Conservation (phyloP, 2,329 filamentous ascomycete species). For the Talaromyces pinophilus region DNA sequence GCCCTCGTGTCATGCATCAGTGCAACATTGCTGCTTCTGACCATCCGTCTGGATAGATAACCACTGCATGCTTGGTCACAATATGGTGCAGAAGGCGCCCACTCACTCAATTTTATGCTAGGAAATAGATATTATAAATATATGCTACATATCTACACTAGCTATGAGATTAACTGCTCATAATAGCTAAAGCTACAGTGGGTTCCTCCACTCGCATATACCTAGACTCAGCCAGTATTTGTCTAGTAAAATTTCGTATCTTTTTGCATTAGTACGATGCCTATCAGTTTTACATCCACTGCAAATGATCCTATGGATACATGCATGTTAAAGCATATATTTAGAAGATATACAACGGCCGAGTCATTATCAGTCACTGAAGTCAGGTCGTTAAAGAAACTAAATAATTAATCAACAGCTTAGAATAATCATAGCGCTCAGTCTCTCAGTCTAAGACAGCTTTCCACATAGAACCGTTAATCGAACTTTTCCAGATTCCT, state of each 20-base stretch:
- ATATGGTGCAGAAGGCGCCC: background rate
- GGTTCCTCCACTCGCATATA: background rate
- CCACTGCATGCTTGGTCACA: background rate
- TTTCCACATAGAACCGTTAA: background rate
- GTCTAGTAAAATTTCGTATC: background rate
- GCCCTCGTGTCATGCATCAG: constrained; percentile 44
- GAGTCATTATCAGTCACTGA: background rate
- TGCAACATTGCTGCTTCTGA: constrained; percentile 37
- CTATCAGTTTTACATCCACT: background rate
- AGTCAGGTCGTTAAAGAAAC: background rate
- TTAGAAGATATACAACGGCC: background rate
- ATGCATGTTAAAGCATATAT: background rate
- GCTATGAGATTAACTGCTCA: background rate
- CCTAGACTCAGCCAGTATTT: background rate
- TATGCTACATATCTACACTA: background rate
- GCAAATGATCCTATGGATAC: background rate
- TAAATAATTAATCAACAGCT: background rate
- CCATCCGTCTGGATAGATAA: constrained; percentile 23
- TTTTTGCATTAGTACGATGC: background rate
- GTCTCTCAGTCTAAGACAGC: background rate
- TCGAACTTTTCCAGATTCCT: background rate
- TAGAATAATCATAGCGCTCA: background rate
- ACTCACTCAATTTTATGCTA: background rate
- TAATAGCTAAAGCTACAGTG: background rate
- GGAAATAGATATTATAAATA: background rate